Percentiles rank a stretch among this genome's conserved stretches.
Conservation (phyloP, 2,329 filamentous ascomycete species). For the Colletotrichum falcatum region DNA sequence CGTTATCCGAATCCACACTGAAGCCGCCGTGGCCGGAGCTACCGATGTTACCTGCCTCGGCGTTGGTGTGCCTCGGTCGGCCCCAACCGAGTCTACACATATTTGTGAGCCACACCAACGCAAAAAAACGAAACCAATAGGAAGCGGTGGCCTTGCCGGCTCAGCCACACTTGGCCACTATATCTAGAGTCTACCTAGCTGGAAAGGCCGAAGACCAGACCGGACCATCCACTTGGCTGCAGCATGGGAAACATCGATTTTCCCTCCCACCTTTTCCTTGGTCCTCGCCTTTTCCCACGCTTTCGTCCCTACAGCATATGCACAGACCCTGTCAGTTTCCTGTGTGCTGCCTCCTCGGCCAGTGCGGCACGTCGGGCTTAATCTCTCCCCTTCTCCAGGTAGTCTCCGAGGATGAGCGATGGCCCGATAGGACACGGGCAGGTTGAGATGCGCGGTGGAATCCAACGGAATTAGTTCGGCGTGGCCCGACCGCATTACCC, state of each 20-base stretch:
- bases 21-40: slow-evolving; percentile 24
- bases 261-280: no score
- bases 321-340: neutral
- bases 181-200: no score
- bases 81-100: neutral
- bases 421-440: neutral
- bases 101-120: slow-evolving; percentile 14
- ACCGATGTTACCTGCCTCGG: slow-evolving; percentile 21
- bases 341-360: neutral
- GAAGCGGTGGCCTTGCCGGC: neutral
- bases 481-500: neutral
- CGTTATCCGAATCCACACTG: neutral
- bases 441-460: neutral
- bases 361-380: slow-evolving; percentile 7
- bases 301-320: neutral
- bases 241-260: slow-evolving; percentile 13
- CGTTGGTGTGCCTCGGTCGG: slow-evolving; percentile 1
- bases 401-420: neutral
- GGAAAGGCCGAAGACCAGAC: slow-evolving; percentile 16
- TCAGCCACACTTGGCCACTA: slow-evolving; percentile 5
- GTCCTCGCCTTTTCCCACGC: neutral
- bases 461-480: slow-evolving; percentile 6
- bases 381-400: neutral
- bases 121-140: no score
- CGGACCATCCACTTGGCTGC: slow-evolving; percentile 24